These are phyloP conservation scores for Phalaenopsis aphrodite DNA, from an alignment of 106 monocot species.

Conservation along the genomic window DNA sequence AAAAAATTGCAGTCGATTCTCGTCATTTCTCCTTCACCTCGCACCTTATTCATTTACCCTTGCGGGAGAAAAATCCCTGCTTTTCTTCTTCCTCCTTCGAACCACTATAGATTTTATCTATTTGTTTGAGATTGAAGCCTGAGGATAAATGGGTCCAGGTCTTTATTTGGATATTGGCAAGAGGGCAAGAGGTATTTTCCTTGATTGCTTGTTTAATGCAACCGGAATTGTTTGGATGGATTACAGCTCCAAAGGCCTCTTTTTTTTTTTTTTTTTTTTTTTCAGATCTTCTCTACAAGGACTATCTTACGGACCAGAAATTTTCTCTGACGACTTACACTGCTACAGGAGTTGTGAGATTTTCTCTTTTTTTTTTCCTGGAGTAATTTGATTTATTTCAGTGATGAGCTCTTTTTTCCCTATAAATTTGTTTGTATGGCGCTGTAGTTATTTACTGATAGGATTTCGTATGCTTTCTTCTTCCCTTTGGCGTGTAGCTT, in stretches of 20 bases:
- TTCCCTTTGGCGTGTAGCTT: background rate
- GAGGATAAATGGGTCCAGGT: background rate
- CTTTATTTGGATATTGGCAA: background rate
- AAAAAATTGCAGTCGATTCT: background rate
- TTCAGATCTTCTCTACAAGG: slow-evolving; percentile 73
- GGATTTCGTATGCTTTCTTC: background rate
- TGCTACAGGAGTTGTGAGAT: slow-evolving; percentile 52
- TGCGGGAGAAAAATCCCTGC: background rate
- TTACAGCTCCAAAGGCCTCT: background rate
- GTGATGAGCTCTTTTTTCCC: background rate
- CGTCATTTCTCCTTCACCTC: background rate
- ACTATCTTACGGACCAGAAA: slow-evolving; percentile 63
- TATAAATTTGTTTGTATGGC: background rate
- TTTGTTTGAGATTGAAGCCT: background rate
- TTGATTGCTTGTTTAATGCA: background rate
- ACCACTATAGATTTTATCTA: background rate
- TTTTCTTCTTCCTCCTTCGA: background rate
- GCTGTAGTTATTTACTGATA: background rate
- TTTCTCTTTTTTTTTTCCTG: background rate
- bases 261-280: background rate
- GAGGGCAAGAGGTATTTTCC: background rate
- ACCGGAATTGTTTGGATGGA: background rate
- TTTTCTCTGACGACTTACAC: slow-evolving; percentile 52
- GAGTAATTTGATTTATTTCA: background rate
- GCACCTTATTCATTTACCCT: background rate